These are phyloP conservation scores for Aspergillus persii DNA, from an alignment of 2,329 filamentous ascomycete genomes.

Conservation along the genomic window DNA sequence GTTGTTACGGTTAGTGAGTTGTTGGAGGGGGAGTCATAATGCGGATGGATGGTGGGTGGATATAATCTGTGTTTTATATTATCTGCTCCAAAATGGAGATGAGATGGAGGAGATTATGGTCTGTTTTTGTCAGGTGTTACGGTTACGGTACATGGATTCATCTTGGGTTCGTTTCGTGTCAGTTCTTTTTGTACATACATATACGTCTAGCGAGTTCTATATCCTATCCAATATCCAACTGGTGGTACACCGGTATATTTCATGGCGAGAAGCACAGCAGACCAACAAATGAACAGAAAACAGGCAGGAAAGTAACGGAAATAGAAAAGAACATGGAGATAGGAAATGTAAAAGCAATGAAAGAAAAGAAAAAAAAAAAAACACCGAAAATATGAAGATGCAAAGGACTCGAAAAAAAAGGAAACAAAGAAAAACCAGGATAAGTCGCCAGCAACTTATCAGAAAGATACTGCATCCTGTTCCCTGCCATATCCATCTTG, in stretches of 20 bases:
- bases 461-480: neutral
- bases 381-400: slow-evolving; percentile 2
- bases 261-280: neutral
- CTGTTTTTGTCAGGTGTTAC: neutral
- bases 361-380: neutral
- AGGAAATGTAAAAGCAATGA: neutral
- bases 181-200: neutral
- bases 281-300: slow-evolving; percentile 4
- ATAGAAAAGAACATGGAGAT: neutral
- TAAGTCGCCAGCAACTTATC: neutral
- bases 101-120: too few relatives aligned
- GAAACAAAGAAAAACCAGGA: neutral
- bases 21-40: slow-evolving; percentile 39
- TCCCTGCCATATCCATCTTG: neutral
- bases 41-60: too few relatives aligned
- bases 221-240: neutral
- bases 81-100: too few relatives aligned
- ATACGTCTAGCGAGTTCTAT: neutral
- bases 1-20: slow-evolving; percentile 71
- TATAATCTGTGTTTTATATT: too few relatives aligned
- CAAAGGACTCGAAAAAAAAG: neutral
- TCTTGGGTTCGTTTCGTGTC: neutral
- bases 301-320: neutral
- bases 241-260: neutral
- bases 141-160: neutral